Percentiles rank a stretch among this genome's conserved stretches.
phyloP scores from a whole-genome alignment of 208 protist species.

The Trypanosoma lewisi region DNA sequence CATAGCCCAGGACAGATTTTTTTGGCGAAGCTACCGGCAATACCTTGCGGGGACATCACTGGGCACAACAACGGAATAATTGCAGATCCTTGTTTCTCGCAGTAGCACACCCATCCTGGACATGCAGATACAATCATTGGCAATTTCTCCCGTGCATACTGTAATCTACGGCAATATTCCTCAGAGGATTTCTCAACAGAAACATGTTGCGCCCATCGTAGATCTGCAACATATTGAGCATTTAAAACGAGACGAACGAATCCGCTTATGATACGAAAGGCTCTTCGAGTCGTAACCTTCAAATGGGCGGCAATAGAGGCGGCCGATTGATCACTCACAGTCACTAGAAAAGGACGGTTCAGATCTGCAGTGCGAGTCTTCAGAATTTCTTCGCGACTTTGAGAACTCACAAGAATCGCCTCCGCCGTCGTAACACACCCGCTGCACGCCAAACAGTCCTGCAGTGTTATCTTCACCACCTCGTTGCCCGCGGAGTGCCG shows the following conservation, averaged over 20 bases:
- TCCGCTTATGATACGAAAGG: slow-evolving; percentile 52
- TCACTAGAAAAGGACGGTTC: slow-evolving; percentile 71
- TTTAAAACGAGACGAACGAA: slow-evolving; percentile 68
- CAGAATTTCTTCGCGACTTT: slow-evolving; percentile 55
- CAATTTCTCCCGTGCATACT: slow-evolving; percentile 34
- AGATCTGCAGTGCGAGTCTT: slow-evolving; percentile 11
- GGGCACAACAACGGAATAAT: slow-evolving; percentile 93
- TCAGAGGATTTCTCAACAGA: slow-evolving; percentile 65
- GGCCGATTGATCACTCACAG: slow-evolving; percentile 90
- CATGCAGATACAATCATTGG: slow-evolving; percentile 95
- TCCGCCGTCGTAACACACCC: slow-evolving; percentile 98
- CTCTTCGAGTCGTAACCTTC: slow-evolving; percentile 30
- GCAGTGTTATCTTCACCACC: slow-evolving; percentile 72
- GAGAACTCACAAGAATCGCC: slow-evolving; percentile 91
- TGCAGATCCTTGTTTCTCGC: slow-evolving; percentile 94
- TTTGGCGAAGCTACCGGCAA: slow-evolving; percentile 95
- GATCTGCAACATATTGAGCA: slow-evolving; percentile 70
- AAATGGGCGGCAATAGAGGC: slow-evolving; percentile 91
- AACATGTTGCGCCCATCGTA: slow-evolving; percentile 70
- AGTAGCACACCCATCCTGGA: slow-evolving; percentile 98
- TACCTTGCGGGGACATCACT: slow-evolving; percentile 95
- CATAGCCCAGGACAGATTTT: slow-evolving; percentile 42
- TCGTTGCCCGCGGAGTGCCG: slow-evolving; percentile 24
- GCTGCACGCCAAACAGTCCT: slow-evolving; percentile 90
- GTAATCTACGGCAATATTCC: slow-evolving; percentile 74